Base-by-base conservation (phyloP, 768 basidiomycete genomes). In the Kondoa subrosea region DNA sequence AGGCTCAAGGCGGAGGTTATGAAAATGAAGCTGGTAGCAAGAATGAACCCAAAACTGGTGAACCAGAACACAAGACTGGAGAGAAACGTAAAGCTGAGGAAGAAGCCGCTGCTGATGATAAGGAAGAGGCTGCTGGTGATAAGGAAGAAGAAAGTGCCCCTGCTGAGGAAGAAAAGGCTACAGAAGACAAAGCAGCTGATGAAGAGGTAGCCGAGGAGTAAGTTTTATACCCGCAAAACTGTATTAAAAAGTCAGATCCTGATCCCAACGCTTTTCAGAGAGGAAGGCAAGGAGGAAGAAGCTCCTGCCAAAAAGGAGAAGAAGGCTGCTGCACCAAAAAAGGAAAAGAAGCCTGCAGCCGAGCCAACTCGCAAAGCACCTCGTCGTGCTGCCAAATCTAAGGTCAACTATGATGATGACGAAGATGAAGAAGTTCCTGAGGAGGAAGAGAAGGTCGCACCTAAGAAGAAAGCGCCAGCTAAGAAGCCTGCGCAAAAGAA, bases 11-110 rank as follows among this genome's bases (percentile, higher is more conserved):
- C 4, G 61, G 61, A 27, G 61, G 30, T 14, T 63, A 63, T 32
- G 61, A 63, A 32, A 63, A 63, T n/a, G 61, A 63, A 32, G 61
- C 27, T 17, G 61, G 61, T 12, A 63, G 61, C 61, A 63, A 63
- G 61, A 63, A 63, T 33, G 15, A 63, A 32, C 61, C 61, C 3
- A n/a, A 63, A 33, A 31, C 27, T 27, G 61, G 61, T 8, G 29
- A 27, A 16, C 61, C 61, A 17, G 15, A 63, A 32, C 27, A 27
- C 30, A 63, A 63, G 61, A 29, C 16, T 27, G 61, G 61, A 27
- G 61, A 33, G 34, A 15, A 27, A 12, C 58, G 30, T 14, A 26
- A 25, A 31, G 30, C n/a, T 25, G 30, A 60, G 25, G 29, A 12
- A 15, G 30, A 60, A 26, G 30, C 33, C 29, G 27, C 17, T 27